Percentiles rank a stretch among this genome's conserved stretches.
These are phyloP conservation scores for Capillidium rhysosporum DNA, from an alignment of 371 early-diverging fungal species.

Conservation along the genomic window DNA sequence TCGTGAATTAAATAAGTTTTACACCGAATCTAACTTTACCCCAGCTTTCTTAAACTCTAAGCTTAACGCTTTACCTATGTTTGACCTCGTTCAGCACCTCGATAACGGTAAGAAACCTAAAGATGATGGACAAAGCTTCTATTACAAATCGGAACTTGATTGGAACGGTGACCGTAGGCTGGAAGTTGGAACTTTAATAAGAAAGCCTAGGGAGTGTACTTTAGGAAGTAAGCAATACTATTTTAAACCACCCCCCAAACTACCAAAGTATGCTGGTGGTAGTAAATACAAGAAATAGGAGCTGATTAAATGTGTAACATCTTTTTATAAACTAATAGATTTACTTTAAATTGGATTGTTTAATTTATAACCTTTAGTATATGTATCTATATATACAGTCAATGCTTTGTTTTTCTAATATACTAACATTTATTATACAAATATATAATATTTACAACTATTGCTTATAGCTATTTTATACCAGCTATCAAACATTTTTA, in stretches of 20 bases:
- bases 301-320: no score
- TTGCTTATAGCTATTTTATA: no score
- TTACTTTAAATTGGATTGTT: no score
- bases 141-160: background rate
- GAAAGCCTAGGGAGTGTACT: constrained; percentile 3
- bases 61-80: background rate
- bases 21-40: background rate
- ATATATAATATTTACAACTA: no score
- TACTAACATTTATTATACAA: no score
- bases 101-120: background rate
- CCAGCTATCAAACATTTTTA: no score
- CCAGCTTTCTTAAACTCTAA: background rate
- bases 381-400: no score
- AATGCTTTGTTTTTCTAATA: no score
- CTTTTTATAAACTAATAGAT: no score
- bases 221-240: constrained; percentile 2
- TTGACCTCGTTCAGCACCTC: background rate
- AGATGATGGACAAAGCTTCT: background rate
- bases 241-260: constrained; percentile 5
- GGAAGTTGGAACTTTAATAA: constrained; percentile 3
- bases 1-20: background rate
- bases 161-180: constrained; percentile 3
- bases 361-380: no score
- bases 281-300: no score
- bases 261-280: constrained; percentile 2